Conservation (phyloP, 1,284 basidiomycete genomes). For the Cryptococcus sp. region DNA sequence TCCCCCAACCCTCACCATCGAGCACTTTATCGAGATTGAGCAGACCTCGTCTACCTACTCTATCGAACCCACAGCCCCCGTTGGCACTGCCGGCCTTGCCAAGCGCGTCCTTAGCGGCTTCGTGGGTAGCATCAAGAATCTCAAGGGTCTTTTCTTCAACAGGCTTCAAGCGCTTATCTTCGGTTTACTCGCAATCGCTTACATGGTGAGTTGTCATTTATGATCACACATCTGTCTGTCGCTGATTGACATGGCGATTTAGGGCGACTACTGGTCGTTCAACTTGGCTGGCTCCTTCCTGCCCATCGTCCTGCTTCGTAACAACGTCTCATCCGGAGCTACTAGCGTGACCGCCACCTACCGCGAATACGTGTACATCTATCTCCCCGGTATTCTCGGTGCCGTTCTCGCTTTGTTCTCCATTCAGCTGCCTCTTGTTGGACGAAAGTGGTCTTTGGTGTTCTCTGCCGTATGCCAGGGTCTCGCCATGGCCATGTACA, state of each 20-base stretch:
- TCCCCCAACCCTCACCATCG: conserved; percentile 44
- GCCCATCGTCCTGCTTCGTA: conserved; percentile 48
- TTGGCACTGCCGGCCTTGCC: conserved; percentile 7
- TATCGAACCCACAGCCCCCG: conserved; percentile 10
- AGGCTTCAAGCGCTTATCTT: conserved; percentile 42
- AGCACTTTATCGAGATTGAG: conserved; percentile 51
- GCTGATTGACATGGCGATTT: background rate
- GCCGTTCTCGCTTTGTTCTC: conserved; percentile 24
- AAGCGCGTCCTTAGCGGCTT: conserved; percentile 26
- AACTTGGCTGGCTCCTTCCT: conserved; percentile 52
- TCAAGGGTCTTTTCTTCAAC: conserved; percentile 44
- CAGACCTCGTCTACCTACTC: conserved; percentile 15
- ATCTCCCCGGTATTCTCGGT: conserved; percentile 46
- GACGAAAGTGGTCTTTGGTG: conserved; percentile 52
- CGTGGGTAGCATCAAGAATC: conserved; percentile 36
- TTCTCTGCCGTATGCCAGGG: conserved; percentile 51
- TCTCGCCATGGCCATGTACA: conserved; percentile 24
- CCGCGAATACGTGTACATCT: conserved; percentile 45
- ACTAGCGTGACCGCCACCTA: conserved; percentile 47
- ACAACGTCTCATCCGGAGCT: conserved; percentile 22
- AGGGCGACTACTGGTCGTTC: conserved; percentile 46
- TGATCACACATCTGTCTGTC: background rate
- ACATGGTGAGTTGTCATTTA: conserved; percentile 11
- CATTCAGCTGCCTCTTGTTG: conserved; percentile 33
- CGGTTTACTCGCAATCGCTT: conserved; percentile 36